Evolutionary conservation across 164 flowering plant species (phyloP).

Genomic region (Warburgia ugandensis): DNA sequence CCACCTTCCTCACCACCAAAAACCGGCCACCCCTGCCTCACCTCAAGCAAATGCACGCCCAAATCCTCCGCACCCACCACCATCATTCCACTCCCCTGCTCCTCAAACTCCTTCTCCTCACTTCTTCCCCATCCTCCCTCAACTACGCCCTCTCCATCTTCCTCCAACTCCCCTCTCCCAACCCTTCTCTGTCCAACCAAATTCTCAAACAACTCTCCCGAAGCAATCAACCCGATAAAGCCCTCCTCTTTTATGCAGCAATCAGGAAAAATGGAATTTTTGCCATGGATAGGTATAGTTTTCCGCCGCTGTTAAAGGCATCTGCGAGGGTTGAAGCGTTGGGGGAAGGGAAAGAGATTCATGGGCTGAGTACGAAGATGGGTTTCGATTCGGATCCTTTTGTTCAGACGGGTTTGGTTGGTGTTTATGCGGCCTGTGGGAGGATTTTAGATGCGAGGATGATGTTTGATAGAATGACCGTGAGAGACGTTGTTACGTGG

Average conservation of each 20-base stretch:
- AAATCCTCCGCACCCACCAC: slow-evolving; percentile 30
- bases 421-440: slow-evolving; percentile 43
- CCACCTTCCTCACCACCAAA: slow-evolving; percentile 21
- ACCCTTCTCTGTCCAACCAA: slow-evolving; percentile 21
- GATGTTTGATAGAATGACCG: slow-evolving; percentile 40
- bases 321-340: slow-evolving; percentile 25
- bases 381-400: slow-evolving; percentile 55
- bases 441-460: slow-evolving; percentile 24
- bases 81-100: slow-evolving; percentile 24
- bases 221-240: slow-evolving; percentile 26
- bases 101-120: slow-evolving; percentile 28
- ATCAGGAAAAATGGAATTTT: slow-evolving; percentile 35
- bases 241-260: slow-evolving; percentile 38
- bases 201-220: slow-evolving; percentile 41
- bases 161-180: slow-evolving; percentile 23
- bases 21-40: slow-evolving; percentile 33
- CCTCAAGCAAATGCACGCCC: slow-evolving; percentile 55
- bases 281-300: slow-evolving; percentile 44
- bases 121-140: slow-evolving; percentile 32
- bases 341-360: slow-evolving; percentile 55
- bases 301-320: slow-evolving; percentile 64
- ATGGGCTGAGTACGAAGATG: slow-evolving; percentile 49
- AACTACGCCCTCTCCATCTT: slow-evolving; percentile 49
- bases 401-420: slow-evolving; percentile 54
- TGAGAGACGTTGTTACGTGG: slow-evolving; percentile 42